Evolutionary conservation across 2,329 filamentous ascomycete genomes (phyloP), one percentile per base, ranked within the genome.

Genomic region (Chaetothyriales sp.): DNA sequence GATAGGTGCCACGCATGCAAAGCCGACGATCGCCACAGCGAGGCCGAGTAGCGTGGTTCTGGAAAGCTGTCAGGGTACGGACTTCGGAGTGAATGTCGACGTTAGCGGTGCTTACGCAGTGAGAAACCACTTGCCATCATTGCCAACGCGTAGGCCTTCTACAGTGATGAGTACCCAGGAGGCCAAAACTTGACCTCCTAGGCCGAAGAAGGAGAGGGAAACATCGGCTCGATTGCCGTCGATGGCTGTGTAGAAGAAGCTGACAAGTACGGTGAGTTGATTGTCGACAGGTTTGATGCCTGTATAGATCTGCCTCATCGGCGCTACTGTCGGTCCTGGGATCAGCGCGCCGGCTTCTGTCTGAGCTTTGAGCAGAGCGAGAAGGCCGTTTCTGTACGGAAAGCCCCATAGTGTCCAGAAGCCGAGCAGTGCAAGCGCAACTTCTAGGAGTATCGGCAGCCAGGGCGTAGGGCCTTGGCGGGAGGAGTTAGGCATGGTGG

Each of bases 61-160:
- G 44, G 8, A 18, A 13, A 45, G 57, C 6, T 25, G 22, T 25
- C 22, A 25, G 22, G 22, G 6, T 25, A 25, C 6, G 22, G 46
- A 13, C 10, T 28, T 18, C 19, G 4, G 18, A 2, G 20, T 15
- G 8, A 46, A 33, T 43, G 51, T 29, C 18, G 8, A 10, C 3
- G 43, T 46, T 19, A 18, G n/a, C 19, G 28, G 46, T 9, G 45
- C 46, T 54, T 54, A 55, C 46, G 54, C 50, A 22, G 46, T 54
- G 20, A 54, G 43, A 10, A 52, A 50, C 18, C 69, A 49, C 5
- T 63, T 70, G 48, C 69, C 63, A 10, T 64, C 59, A 59, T 75
- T 74, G 0, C 72, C 72, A 18, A 58, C 60, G 44, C 73, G 64
- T 62, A 72, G 66, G 9, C 69, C 64, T 56, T 76, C 73, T 51